Evolutionary conservation across 1,284 basidiomycete genomes (phyloP), one percentile per base, ranked within the genome.

Genomic region (Cryptococcus wingfieldii): DNA sequence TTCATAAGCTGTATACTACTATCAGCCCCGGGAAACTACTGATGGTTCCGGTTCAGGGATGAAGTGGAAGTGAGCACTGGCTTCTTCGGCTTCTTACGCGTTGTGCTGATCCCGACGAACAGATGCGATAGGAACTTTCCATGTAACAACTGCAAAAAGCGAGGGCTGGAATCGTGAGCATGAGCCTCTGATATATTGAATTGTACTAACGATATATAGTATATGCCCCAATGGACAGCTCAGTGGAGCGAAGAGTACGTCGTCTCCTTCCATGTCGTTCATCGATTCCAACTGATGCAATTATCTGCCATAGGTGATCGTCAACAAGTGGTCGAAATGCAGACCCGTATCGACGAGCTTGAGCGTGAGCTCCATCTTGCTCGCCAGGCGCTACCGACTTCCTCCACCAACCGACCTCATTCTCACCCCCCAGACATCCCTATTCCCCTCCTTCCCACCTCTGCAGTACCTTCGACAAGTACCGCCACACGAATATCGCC

Each of bases 91-190:
- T 12, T 8, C 31, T 25, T 8, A 28, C 18, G 46, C 31, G 31
- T 34, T 37, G 37, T 27, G 44, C 12, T 28, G 53, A 16, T 18
- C 18, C 38, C 16, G 37, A 23, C 2, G 23, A 31, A 28, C 37
- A 55, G 53, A 51, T 59, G 57, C 50, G 53, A 59, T 47, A 47
- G 57, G 16, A 28, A 28, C 16, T 46, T 51, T 18, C 57, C 57
- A 25, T 59, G 57, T 42, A 38, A n/a, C 4, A 43, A 53, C 53
- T 57, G 55, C 23, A 43, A 6, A 16, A 52, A 52, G 27, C 31
- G 51, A 50, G 55, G 55, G 31, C 48, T 51, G 7, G 54, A 19
- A 23, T 39, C 34, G 54, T 56, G n/a, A 46, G 50, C 34, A 8
- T 16, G 7, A 23, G 23, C 23, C 3, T 3, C 23, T 23, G 19